Base-by-base conservation (phyloP, 1,284 basidiomycete genomes). In the Phaffia rhodozyma region DNA sequence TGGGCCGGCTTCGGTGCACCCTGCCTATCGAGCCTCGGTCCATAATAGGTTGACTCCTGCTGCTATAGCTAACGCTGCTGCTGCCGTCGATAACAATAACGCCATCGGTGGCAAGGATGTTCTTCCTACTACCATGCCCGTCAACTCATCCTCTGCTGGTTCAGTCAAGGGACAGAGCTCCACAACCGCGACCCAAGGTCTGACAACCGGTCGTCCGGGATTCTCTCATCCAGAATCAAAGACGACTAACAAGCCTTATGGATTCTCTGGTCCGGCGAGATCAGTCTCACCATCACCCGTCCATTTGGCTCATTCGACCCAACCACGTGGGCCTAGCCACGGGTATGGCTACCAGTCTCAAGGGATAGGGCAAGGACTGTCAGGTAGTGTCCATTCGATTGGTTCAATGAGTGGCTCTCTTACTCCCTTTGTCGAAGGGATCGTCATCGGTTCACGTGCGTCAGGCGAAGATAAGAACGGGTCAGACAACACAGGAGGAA, bases 41-140 rank as follows among this genome's bases (percentile, higher is more conserved):
- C 88, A 89, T 74, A 86, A 88, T 70, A 83, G 83, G 50, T 75
- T 87, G 18, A 74, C 75, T 9, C 75, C 83, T 56, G 75, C 82
- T 65, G 73, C 76, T 20, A 67, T 75, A 47, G 69, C 72, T 70
- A 73, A 76, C 63, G 52, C 34, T 27, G 34, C 27, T 43, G 38
- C 52, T 18, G 34, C 27, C 13, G 13, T 18, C 18, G 7, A 20
- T 53, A 27, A 32, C 52, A 27, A 20, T 16, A 43, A 43, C 13
- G 13, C 5, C 51, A 52, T 11, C 13, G 38, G 38, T 27, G 29
- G 51, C 47, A 62, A 56, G 29, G 55, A 62, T 21, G 11, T 57
- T 20, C 61, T 50, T 25, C 27, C 43, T 2, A 49, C 61, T 32
- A 55, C 38, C 34, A 20, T 21, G 16, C 16, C 53, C 13, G n/a